Evolutionary conservation across 73 alveolate species (phyloP).

Genomic region (Effrenium voratum): DNA sequence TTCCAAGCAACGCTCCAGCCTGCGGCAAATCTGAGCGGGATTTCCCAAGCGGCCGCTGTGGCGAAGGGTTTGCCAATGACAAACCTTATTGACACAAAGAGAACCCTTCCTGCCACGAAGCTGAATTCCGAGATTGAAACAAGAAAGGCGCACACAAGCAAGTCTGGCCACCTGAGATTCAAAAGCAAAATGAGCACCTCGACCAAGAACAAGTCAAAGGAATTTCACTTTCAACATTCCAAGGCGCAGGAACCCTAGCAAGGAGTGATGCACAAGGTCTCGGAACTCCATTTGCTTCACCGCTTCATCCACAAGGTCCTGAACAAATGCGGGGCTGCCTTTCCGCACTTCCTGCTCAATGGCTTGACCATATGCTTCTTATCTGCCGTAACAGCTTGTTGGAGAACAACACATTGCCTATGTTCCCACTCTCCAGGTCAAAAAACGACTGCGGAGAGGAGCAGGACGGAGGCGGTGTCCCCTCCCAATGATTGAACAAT

Average conservation of each 20-base stretch:
- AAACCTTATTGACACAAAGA: background rate
- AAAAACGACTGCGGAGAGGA: too few species aligned
- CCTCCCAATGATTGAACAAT: background rate
- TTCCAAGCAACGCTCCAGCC: constrained; percentile 30
- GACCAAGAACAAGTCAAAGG: background rate
- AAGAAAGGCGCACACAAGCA: constrained; percentile 46
- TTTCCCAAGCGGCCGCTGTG: constrained; percentile 88
- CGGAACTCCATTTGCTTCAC: constrained; percentile 27
- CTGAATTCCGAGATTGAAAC: background rate
- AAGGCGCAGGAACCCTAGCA: constrained; percentile 41
- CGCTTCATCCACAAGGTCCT: too few species aligned
- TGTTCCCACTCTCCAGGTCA: too few species aligned
- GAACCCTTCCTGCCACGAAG: background rate
- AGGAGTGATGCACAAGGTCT: background rate
- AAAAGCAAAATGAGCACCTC: background rate
- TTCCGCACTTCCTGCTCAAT: too few species aligned
- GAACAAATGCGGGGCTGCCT: too few species aligned
- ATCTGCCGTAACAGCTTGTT: too few species aligned
- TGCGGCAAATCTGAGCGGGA: constrained; percentile 46
- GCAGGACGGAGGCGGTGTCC: background rate
- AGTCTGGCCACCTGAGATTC: constrained; percentile 64
- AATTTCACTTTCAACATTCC: background rate
- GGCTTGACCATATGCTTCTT: too few species aligned
- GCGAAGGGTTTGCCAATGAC: constrained; percentile 78
- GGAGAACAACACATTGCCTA: too few species aligned